Evolutionary conservation across 805 yeast genomes (phyloP), one percentile per base, ranked within the genome.

Genomic region (Teunomyces cretensis): DNA sequence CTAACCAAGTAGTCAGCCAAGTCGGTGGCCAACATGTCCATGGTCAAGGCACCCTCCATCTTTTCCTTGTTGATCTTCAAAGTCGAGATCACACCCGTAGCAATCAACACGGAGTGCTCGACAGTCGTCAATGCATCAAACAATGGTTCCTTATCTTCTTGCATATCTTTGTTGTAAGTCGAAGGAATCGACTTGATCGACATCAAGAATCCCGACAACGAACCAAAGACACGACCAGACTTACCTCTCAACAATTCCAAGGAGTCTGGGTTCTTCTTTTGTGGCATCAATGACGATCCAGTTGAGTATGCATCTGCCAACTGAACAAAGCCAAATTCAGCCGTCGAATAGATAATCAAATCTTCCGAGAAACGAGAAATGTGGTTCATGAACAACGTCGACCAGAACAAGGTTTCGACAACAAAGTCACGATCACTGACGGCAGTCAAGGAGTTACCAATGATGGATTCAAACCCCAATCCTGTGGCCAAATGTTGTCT

Each of bases 21-120:
- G 65, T 94, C 99, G 27, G 99, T 94, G 15, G 99, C 99, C 57
- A 94, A 79, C 99, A 94, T 94, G 69, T 94, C 99, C 96, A 92
- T 92, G 24, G 98, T 91, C 58, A 94, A 79, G 0, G 98, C 92
- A 36, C 78, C 82, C 56, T 76, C 79, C 99, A 94, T 94, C 55
- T 76, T 83, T 43, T 79, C 85, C 51, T 78, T 76, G 56, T 86
- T 77, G 54, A 91, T 87, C 33, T 65, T 61, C 57, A 94, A 76
- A 1, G 99, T 94, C 2, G 97, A 89, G 39, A 94, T 76, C 6
- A 94, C 98, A 53, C 99, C 99, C 1, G 97, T 91, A 27, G 98
- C 96, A 61, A 94, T 94, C 53, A 88, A 76, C 39, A 91, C 79
- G 1, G 98, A 94, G 70, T 94, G 98, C 57, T 89, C 96, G 17